Evolutionary conservation across 2,329 filamentous ascomycete genomes (phyloP), one percentile per base, ranked within the genome.

Genomic region (Plectosphaerella sp.): DNA sequence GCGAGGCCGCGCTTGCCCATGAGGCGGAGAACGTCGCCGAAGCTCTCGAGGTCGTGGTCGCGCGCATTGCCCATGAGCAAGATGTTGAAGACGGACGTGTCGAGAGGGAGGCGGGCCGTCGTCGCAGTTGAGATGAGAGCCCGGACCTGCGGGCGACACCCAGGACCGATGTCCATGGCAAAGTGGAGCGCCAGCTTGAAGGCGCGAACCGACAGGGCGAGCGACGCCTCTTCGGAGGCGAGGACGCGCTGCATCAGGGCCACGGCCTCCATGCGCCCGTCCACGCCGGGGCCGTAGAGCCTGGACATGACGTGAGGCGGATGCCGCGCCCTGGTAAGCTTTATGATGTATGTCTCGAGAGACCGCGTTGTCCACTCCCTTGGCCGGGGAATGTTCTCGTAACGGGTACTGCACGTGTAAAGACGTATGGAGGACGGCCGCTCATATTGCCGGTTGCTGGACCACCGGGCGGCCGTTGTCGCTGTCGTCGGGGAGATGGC

Each of bases 71-170:
- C 16, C 3, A 8, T 11, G 14, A 78, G 68, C 56, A 80, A 62
- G 48, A 76, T 67, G 59, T 80, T 79, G 67, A 72, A 79, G 5
- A 72, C 65, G 35, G 72, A 70, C 2, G 72, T 71, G 54, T 78
- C 75, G 58, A 76, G 64, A 6, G 65, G 68, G n/a, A 77, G 56
- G 1, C 68, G 67, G 37, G 65, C 58, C 41, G 64, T 57, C 47
- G 71, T 66, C 25, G 71, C 67, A 22, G 22, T 22, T 5, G n/a
- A 65, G 58, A 3, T 60, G 60, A 80, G 64, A 7, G 54, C 53
- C 7, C 64, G 60, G 42, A 61, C 60, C 7, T 66, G 59, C 1
- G 60, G 54, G 20, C 63, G 56, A 47, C 58, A 58, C 2, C 56
- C 50, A 46, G 61, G 59, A 28, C 67, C 67, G 14, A 52, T 54